Evolutionary conservation across 2,329 filamentous ascomycete genomes (phyloP), one percentile per base, ranked within the genome.

Genomic region (Emericellopsis atlantica): DNA sequence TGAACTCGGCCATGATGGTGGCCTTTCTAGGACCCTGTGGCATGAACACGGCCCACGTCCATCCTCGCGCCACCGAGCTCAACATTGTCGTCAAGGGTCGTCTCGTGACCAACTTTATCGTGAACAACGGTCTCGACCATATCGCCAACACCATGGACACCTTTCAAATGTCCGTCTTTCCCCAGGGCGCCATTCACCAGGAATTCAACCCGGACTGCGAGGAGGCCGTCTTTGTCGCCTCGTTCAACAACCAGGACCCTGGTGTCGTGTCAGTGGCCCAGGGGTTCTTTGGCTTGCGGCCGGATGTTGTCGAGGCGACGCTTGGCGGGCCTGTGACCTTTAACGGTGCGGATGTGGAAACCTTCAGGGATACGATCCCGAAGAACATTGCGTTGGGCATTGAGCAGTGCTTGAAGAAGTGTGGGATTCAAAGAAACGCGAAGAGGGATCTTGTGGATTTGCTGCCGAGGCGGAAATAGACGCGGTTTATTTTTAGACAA

Each of bases 371-470:
- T 1, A 43, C 51, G 29, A 66, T 69, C 40, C 72, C 72, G 1
- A 57, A 53, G 6, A 71, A 68, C 44, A 58, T 76, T 39, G 72
- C 72, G 4, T 53, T 64, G 23, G 70, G 69, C 42, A 65, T 75
- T 23, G 67, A 74, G 43, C 51, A 56, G 15, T 77, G 72, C 50
- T 47, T 74, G 45, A 55, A 58, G 41, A 68, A 61, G 53, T 76
- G 72, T 48, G 56, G 56, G 23, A 62, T 68, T 37, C 46, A 54
- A 45, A 57, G 61, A 16, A 59, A 59, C 37, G 50, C 47, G 1
- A 59, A 59, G 53, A 47, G 56, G 5, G 48, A 51, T 32, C 16
- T 56, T 18, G 44, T 46, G 32, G 48, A 52, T 38, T 40, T 56
- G n/a, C 24, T 46, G 8, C 34, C 18, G 11, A 21, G 18, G 34